Percentiles rank a stretch among this genome's conserved stretches.
Evolutionary conservation across 768 basidiomycete genomes (phyloP).

Genomic region (Phlegmacium glaucopus): DNA sequence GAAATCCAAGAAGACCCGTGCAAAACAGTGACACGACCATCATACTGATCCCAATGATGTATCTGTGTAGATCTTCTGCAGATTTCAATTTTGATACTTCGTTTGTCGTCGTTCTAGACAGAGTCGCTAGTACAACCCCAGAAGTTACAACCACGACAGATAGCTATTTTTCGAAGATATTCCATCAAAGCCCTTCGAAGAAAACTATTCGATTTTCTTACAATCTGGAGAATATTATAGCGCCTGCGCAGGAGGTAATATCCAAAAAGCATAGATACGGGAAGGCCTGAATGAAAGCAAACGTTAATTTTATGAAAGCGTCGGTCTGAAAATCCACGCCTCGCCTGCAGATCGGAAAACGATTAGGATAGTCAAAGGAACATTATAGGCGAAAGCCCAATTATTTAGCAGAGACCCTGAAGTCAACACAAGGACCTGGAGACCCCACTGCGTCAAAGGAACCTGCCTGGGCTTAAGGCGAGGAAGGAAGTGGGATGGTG

Average conservation of each 20-base stretch:
- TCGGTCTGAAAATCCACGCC: conserved; percentile 3
- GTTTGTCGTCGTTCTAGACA: conserved; percentile 49
- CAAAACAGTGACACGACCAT: conserved; percentile 63
- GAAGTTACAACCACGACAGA: conserved; percentile 65
- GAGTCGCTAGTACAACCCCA: conserved; percentile 71
- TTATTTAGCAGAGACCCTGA: conserved; percentile 74
- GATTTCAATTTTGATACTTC: conserved; percentile 13
- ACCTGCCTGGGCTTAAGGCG: conserved; percentile 64
- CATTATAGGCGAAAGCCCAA: conserved; percentile 73
- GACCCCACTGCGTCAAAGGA: conserved; percentile 62
- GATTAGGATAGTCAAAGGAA: conserved; percentile 77
- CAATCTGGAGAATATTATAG: conserved; percentile 61
- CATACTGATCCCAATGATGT: conserved; percentile 66
- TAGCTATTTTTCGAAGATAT: conserved; percentile 31
- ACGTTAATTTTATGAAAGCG: conserved; percentile 2
- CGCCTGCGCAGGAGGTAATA: conserved; percentile 53
- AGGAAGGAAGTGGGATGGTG: conserved; percentile 34
- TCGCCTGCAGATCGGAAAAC: conserved; percentile 82
- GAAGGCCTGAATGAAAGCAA: conserved; percentile 48
- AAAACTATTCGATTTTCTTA: conserved; percentile 25
- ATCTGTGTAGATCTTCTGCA: conserved; percentile 39
- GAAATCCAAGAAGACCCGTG: conserved; percentile 63
- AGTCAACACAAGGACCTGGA: conserved; percentile 69
- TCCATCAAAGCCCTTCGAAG: background rate
- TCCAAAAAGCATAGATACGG: conserved; percentile 75